Evolutionary conservation across 2,329 filamentous ascomycete genomes (phyloP).

Genomic region (Aspergillus thermomutatus): DNA sequence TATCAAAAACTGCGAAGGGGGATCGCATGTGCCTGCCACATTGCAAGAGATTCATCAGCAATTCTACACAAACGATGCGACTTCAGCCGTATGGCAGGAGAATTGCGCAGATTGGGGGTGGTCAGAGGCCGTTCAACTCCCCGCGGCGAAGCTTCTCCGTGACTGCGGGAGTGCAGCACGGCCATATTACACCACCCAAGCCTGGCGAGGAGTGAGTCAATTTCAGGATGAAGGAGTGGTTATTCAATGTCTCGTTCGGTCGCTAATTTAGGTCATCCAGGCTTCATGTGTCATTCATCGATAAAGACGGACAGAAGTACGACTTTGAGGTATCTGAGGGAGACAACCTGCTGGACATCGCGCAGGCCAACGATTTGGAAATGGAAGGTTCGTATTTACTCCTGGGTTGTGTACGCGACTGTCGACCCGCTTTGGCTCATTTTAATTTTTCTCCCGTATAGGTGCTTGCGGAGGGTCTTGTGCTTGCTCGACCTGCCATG

Average conservation of each 20-base stretch:
- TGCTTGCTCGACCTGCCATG: conserved; percentile 89
- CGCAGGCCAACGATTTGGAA: conserved; percentile 89
- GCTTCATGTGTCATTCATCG: conserved; percentile 85
- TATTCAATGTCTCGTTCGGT: not conserved
- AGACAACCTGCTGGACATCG: conserved; percentile 92
- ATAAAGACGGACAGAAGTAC: conserved; percentile 77
- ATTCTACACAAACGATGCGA: conserved; percentile 18
- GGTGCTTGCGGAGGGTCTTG: conserved; percentile 92
- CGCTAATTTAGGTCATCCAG: conserved; percentile 43
- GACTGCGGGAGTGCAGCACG: conserved; percentile 62
- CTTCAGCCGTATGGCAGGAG: not conserved
- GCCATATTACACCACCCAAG: conserved; percentile 78
- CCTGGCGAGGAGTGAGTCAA: conserved; percentile 80
- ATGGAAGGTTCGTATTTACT: conserved; percentile 71
- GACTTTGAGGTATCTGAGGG: conserved; percentile 78
- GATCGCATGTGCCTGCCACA: conserved; percentile 38
- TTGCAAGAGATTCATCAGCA: conserved; percentile 28
- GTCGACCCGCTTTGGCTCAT: not conserved
- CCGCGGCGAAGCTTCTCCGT: conserved; percentile 61
- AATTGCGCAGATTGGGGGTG: not conserved
- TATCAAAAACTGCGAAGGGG: conserved; percentile 59
- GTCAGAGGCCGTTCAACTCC: conserved; percentile 19
- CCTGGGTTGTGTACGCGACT: not conserved
- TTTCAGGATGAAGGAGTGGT: not conserved
- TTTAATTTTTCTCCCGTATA: conserved; percentile 17